These are phyloP conservation scores for Aspergillus spinulosporus DNA, from an alignment of 2,329 filamentous ascomycete species.

Conservation along the genomic window DNA sequence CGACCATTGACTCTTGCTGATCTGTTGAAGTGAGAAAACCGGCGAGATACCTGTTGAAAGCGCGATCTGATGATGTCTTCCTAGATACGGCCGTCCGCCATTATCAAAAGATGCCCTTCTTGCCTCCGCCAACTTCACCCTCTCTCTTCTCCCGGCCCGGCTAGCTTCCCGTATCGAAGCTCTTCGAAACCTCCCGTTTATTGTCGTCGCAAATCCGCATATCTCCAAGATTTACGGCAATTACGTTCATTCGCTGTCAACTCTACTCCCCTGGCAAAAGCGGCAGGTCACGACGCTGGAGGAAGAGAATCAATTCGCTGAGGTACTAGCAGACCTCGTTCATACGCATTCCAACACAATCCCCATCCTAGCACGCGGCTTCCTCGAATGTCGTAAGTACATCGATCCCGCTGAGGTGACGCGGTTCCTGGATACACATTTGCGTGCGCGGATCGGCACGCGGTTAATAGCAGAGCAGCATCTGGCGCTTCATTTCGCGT, in stretches of 20 bases:
- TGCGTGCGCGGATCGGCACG: slow-evolving; percentile 91
- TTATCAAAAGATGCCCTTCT: slow-evolving; percentile 77
- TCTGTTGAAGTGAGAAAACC: slow-evolving; percentile 69
- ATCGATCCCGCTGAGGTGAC: slow-evolving; percentile 80
- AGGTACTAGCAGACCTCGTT: slow-evolving; percentile 92
- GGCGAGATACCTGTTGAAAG: background rate
- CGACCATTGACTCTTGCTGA: slow-evolving; percentile 83
- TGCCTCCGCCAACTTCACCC: slow-evolving; percentile 91
- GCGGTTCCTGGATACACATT: slow-evolving; percentile 85
- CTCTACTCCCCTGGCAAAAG: slow-evolving; percentile 80
- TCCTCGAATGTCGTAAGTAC: slow-evolving; percentile 90
- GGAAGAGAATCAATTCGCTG: slow-evolving; percentile 87
- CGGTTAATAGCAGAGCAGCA: slow-evolving; percentile 94
- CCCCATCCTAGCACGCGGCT: slow-evolving; percentile 84
- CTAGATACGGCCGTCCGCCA: slow-evolving; percentile 75
- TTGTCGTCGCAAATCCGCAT: slow-evolving; percentile 94
- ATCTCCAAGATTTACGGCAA: slow-evolving; percentile 94
- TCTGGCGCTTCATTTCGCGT: slow-evolving; percentile 79
- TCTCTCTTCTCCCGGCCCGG: slow-evolving; percentile 85
- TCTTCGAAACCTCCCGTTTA: slow-evolving; percentile 89
- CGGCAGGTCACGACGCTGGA: slow-evolving; percentile 72
- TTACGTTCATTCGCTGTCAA: slow-evolving; percentile 89
- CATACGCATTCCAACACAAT: slow-evolving; percentile 94
- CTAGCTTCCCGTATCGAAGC: slow-evolving; percentile 93
- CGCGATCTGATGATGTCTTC: slow-evolving; percentile 3